Percentiles rank a stretch among this genome's conserved stretches.
These are phyloP conservation scores for Picea engelmannii DNA, from an alignment of 83 land plant genomes.

Conservation along the genomic window DNA sequence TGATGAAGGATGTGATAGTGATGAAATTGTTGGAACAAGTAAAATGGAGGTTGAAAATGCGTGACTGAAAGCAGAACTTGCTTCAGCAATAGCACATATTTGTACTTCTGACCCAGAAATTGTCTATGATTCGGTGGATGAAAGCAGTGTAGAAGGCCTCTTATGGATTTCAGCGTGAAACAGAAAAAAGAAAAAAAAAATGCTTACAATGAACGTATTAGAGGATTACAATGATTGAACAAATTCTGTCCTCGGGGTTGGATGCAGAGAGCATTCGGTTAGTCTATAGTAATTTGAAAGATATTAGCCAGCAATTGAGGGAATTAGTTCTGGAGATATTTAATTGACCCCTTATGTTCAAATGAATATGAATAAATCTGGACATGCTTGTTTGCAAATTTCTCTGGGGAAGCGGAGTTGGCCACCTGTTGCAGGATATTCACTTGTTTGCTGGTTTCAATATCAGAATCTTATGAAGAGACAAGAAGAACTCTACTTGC, in stretches of 20 bases:
- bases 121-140: constrained; percentile 52
- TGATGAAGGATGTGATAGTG: background rate
- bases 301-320: constrained; percentile 23
- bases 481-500: constrained; percentile 56
- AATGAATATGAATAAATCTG: constrained; percentile 73
- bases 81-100: constrained; percentile 75
- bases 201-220: too few species aligned
- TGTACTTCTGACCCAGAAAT: constrained; percentile 68
- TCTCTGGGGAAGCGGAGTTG: constrained; percentile 93
- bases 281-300: too few species aligned
- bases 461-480: constrained; percentile 53
- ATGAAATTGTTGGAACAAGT: too few species aligned
- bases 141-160: constrained; percentile 24
- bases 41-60: too few species aligned
- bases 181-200: constrained; percentile 8
- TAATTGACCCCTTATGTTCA: constrained; percentile 82
- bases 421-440: constrained; percentile 99
- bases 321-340: constrained; percentile 56
- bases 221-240: too few species aligned
- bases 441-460: constrained; percentile 94
- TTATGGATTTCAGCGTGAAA: constrained; percentile 60
- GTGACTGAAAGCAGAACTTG: constrained; percentile 81
- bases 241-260: too few species aligned
- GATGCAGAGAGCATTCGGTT: too few species aligned
- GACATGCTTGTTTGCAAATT: constrained; percentile 89